A percentile compares a stretch with the other conserved stretches of the same genome.
phyloP scores from a whole-genome alignment of 345 rosid genomes.

The Eucalyptus albens region DNA sequence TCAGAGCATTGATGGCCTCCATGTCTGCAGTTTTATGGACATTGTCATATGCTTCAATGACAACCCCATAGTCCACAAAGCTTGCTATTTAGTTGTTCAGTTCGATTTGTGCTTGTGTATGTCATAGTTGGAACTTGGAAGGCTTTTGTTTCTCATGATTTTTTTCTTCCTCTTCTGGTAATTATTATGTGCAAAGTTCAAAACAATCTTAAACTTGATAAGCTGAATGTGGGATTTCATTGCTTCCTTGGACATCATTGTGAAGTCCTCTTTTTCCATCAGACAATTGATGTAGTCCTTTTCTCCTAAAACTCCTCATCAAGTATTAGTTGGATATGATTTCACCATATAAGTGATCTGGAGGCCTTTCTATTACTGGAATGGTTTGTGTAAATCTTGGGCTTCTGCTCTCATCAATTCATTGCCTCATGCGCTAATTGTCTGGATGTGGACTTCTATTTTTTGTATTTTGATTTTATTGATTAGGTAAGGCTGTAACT shows the following conservation, averaged over 20 bases:
- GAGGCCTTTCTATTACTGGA: neutral
- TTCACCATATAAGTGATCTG: neutral
- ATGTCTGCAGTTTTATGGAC: constrained; percentile 24
- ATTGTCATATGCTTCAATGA: constrained; percentile 25
- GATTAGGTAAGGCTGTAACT: neutral
- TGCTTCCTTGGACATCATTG: neutral
- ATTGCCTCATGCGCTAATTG: neutral
- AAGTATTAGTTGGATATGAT: no score
- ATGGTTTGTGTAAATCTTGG: neutral
- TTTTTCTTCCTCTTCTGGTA: neutral
- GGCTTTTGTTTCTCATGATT: neutral
- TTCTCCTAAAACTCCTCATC: neutral
- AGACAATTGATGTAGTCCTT: neutral
- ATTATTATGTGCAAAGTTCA: neutral
- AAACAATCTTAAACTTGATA: neutral
- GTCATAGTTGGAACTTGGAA: neutral
- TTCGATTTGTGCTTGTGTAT: constrained; percentile 37
- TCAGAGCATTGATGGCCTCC: neutral
- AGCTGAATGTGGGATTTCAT: neutral
- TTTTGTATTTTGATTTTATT: neutral
- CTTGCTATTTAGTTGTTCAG: constrained; percentile 32
- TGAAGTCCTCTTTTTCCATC: neutral
- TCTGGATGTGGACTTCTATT: neutral
- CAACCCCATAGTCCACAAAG: constrained; percentile 25
- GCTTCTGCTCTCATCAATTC: neutral